Percentiles rank a stretch among this genome's conserved stretches.
Evolutionary conservation across 2,329 filamentous ascomycete species (phyloP).

Genomic region (Fusarium heterosporum): DNA sequence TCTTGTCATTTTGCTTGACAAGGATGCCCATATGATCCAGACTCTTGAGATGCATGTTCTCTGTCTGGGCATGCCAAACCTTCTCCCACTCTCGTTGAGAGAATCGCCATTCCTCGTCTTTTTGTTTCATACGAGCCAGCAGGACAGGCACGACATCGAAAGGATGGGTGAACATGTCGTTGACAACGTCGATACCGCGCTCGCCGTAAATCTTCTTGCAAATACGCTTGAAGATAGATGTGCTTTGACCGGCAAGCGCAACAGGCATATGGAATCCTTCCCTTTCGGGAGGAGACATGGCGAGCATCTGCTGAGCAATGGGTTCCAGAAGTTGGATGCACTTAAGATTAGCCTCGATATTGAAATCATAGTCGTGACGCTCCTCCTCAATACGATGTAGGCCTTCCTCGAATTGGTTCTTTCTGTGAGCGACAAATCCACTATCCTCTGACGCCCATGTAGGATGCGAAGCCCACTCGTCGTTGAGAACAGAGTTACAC

Average conservation of each 20-base stretch:
- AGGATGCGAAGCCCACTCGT: constrained; percentile 98
- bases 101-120: constrained; percentile 97
- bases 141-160: constrained; percentile 90
- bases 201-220: constrained; percentile 98
- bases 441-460: constrained; percentile 99
- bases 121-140: constrained; percentile 89
- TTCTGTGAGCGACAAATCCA: constrained; percentile 96
- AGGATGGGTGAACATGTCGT: constrained; percentile 85
- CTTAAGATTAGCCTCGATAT: constrained; percentile 93
- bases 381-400: constrained; percentile 98
- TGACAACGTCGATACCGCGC: constrained; percentile 84
- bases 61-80: constrained; percentile 96
- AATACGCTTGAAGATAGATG: constrained; percentile 95
- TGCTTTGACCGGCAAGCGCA: constrained; percentile 90
- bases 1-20: constrained; percentile 90
- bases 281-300: constrained; percentile 79
- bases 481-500: constrained; percentile 92
- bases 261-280: constrained; percentile 81
- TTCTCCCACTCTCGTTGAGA: constrained; percentile 99
- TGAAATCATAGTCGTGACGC: constrained; percentile 97
- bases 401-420: constrained; percentile 94
- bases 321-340: constrained; percentile 97
- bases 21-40: constrained; percentile 96
- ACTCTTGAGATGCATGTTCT: constrained; percentile 94
- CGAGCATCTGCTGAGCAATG: constrained; percentile 88